These are phyloP conservation scores for Encephalitozoon romaleae DNA, from an alignment of 371 early-diverging fungal genomes.

Conservation along the genomic window DNA sequence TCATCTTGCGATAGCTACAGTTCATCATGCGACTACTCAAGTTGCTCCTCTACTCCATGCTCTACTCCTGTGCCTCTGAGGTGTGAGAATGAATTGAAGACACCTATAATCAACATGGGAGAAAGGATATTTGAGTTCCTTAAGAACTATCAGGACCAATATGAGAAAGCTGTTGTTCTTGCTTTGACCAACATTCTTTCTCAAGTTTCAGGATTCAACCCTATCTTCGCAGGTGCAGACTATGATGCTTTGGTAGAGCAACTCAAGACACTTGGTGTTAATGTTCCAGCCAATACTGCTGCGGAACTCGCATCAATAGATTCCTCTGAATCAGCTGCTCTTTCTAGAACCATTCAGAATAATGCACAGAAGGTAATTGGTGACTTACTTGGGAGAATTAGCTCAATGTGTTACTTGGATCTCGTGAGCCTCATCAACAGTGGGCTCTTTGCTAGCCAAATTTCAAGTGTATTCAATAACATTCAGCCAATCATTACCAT, in stretches of 20 bases:
- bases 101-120: not conserved
- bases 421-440: not conserved
- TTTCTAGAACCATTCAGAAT: not conserved
- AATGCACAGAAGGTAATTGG: not conserved
- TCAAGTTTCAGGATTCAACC: not conserved
- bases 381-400: not conserved
- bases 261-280: not conserved
- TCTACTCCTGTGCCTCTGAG: not conserved
- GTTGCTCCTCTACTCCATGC: not conserved
- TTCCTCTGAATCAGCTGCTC: not conserved
- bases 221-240: not conserved
- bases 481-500: not conserved
- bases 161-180: not conserved
- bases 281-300: not conserved
- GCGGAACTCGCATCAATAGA: not conserved
- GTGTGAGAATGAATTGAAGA: not conserved
- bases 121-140: not conserved
- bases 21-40: too few relatives aligned
- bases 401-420: not conserved
- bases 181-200: not conserved
- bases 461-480: not conserved
- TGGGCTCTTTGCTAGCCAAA: not conserved
- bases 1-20: not conserved
- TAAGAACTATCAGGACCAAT: not conserved
- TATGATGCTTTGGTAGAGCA: not conserved